Evolutionary conservation across 257 asterid species (phyloP).

Genomic region (Petunia axillaris): DNA sequence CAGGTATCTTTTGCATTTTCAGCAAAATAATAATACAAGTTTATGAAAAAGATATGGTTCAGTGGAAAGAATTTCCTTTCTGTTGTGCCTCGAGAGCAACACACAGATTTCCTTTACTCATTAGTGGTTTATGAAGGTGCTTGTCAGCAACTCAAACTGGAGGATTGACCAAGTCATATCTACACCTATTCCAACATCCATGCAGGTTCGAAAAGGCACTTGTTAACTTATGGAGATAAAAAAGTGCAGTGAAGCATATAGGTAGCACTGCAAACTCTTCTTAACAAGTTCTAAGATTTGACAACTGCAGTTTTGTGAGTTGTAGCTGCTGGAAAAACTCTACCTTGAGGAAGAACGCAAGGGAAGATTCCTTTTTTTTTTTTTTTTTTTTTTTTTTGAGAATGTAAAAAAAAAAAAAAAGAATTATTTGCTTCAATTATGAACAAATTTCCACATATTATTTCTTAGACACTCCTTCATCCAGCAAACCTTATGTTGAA

Average conservation of each 20-base stretch:
- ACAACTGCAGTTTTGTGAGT: background rate
- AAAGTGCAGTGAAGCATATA: too few species aligned
- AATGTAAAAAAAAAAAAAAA: too few species aligned
- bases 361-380: background rate
- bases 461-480: background rate
- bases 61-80: background rate
- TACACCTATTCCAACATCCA: background rate
- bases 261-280: background rate
- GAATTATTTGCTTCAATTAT: background rate
- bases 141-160: conserved; percentile 19
- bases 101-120: background rate
- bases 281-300: background rate
- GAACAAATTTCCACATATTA: background rate
- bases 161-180: background rate
- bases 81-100: background rate
- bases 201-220: background rate
- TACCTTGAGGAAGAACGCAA: conserved; percentile 6
- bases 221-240: background rate
- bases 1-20: background rate
- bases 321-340: background rate
- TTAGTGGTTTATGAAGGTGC: background rate
- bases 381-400: background rate
- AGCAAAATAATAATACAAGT: background rate
- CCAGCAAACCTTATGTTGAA: background rate
- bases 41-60: background rate